Base-by-base conservation (phyloP, 306 rosid genomes). In the Cucurbita maxima region DNA sequence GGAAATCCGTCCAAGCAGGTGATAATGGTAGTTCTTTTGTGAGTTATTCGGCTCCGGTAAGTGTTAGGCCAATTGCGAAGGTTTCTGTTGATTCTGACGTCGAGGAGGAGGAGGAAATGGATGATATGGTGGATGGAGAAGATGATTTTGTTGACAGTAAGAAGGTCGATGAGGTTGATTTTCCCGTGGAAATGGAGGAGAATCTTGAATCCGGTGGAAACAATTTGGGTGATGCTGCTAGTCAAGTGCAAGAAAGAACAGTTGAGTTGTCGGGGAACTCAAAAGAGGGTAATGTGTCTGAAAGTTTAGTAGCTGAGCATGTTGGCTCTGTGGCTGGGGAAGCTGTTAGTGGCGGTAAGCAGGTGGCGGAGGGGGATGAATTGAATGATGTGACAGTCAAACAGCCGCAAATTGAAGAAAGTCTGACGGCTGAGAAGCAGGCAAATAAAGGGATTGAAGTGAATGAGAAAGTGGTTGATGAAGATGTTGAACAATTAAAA, bases 41-140 rank as follows among this genome's bases (percentile, higher is more conserved):
- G 25, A 76, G 64, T 3, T 71, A 76, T 57, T 76, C 76, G 72
- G 74, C 59, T 55, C 73, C 77, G 4, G 48, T 66, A 73, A 78
- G 85, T 7, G 79, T 56, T 69, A 77, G 87, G 80, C 89, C 94
- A 18, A 67, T 81, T 79, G 87, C 90, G 36, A 81, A 83, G 80
- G 82, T 84, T 14, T 77, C 88, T 0, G 50, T 37, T 14, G 97
- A 90, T 40, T 89, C 85, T 3, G 84, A 82, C 58, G 45, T 43
- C n/a, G 97, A 90, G 30, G 92, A 84, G 48, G 50, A 66, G 48
- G 72, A 43, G 1, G 88, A 78, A 8, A 77, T 59, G 36, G 50
- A 45, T 45, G 50, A 43, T 43, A 76, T 13, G 16, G 75, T 47
- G 47, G 58, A 36, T 37, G 86, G 47, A 45, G 81, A 53, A 52